These are phyloP conservation scores for Ustilaginoidea virens DNA, from an alignment of 2,329 filamentous ascomycete species.

Conservation along the genomic window DNA sequence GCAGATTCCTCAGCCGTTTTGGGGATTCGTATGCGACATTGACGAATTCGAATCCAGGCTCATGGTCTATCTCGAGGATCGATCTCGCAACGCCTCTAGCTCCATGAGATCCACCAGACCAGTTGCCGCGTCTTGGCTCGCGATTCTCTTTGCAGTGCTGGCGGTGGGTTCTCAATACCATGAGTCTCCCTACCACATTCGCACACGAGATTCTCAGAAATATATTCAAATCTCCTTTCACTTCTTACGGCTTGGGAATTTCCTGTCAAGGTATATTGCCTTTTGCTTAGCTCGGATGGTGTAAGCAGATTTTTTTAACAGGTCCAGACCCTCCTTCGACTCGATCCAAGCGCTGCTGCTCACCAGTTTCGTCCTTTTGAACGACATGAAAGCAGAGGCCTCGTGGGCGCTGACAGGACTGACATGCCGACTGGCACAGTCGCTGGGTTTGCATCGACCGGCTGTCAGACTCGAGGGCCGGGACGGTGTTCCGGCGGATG, in stretches of 20 bases:
- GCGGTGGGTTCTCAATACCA: constrained; percentile 53
- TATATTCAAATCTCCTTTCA: constrained; percentile 51
- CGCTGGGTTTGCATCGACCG: constrained; percentile 42
- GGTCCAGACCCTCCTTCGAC: constrained; percentile 41
- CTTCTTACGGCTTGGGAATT: constrained; percentile 47
- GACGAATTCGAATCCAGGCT: constrained; percentile 49
- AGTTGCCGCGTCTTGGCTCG: constrained; percentile 49
- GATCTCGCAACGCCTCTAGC: constrained; percentile 38
- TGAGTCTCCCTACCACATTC: constrained; percentile 46
- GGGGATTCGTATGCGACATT: constrained; percentile 52
- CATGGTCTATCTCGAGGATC: constrained; percentile 50
- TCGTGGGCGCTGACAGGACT: constrained; percentile 51
- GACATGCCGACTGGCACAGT: constrained; percentile 50
- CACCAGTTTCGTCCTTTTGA: constrained; percentile 46
- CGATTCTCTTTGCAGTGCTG: constrained; percentile 48
- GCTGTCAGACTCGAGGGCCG: constrained; percentile 25
- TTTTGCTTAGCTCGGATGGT: constrained; percentile 3
- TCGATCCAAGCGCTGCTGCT: constrained; percentile 49
- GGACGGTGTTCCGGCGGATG: constrained; percentile 27
- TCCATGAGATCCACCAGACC: constrained; percentile 29
- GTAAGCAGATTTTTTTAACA: background rate
- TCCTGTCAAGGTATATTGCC: constrained; percentile 34
- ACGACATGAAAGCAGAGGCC: constrained; percentile 55
- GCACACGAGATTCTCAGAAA: constrained; percentile 42
- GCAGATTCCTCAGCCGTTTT: constrained; percentile 51